Percentiles rank a stretch among this genome's conserved stretches.
phyloP scores from a whole-genome alignment of 805 yeast genomes.

The Ogataea corticis region DNA sequence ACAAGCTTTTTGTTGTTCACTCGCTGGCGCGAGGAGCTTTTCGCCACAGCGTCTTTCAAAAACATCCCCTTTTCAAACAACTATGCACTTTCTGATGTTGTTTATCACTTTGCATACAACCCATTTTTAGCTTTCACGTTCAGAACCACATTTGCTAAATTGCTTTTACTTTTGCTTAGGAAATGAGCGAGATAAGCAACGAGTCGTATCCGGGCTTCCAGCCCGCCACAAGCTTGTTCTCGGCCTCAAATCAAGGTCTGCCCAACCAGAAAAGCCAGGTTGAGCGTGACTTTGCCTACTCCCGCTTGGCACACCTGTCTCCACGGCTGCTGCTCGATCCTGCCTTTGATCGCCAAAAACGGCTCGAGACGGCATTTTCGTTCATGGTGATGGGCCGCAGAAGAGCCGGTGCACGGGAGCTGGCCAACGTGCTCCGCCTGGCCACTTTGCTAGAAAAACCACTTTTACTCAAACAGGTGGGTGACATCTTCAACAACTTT shows the following conservation, averaged over 20 bases:
- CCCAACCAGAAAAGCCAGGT: slow-evolving; percentile 14
- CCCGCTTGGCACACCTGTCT: slow-evolving; percentile 7
- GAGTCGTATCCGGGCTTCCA: slow-evolving; percentile 17
- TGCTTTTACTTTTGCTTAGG: slow-evolving; percentile 12
- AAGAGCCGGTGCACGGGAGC: slow-evolving; percentile 21
- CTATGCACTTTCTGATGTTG: not conserved
- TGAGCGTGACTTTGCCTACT: slow-evolving; percentile 19
- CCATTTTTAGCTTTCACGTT: not conserved
- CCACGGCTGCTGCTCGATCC: slow-evolving; percentile 17
- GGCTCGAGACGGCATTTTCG: slow-evolving; percentile 18
- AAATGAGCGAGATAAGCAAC: slow-evolving; percentile 19
- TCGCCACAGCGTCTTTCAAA: too few species aligned
- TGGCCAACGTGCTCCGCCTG: slow-evolving; percentile 17
- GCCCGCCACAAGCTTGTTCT: slow-evolving; percentile 21
- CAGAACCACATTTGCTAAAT: slow-evolving; percentile 9
- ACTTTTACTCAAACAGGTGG: slow-evolving; percentile 15
- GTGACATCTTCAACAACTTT: slow-evolving; percentile 16
- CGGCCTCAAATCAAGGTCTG: slow-evolving; percentile 20
- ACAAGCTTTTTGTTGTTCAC: too few species aligned
- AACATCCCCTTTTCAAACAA: too few species aligned
- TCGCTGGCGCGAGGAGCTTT: too few species aligned
- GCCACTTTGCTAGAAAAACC: slow-evolving; percentile 16
- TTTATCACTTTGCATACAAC: too few species aligned
- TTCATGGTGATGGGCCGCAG: slow-evolving; percentile 21
- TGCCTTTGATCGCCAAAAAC: slow-evolving; percentile 4